Evolutionary conservation across 1,139 yeast genomes (phyloP).

Genomic region (Hyphopichia burtonii): DNA sequence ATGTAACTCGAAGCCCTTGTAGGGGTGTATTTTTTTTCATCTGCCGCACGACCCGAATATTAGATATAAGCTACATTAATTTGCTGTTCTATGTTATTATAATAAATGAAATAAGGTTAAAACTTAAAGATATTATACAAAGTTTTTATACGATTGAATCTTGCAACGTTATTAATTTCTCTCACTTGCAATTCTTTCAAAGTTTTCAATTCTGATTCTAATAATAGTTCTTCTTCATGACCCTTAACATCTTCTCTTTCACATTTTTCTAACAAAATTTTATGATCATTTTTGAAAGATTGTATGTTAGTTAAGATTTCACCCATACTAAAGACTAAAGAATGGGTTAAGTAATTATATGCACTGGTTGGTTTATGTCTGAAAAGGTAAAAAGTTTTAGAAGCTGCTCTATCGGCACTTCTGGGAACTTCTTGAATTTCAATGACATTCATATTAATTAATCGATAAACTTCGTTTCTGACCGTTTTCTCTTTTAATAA

Average conservation of each 20-base stretch:
- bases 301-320: slow-evolving; percentile 57
- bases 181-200: slow-evolving; percentile 58
- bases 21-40: too few species aligned
- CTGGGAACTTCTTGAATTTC: slow-evolving; percentile 92
- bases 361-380: slow-evolving; percentile 65
- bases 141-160: slow-evolving; percentile 53
- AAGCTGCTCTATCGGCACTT: slow-evolving; percentile 88
- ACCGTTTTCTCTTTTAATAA: slow-evolving; percentile 76
- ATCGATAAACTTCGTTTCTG: slow-evolving; percentile 57
- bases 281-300: slow-evolving; percentile 58
- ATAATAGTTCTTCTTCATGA: slow-evolving; percentile 68
- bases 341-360: slow-evolving; percentile 44
- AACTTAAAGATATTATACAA: slow-evolving; percentile 47
- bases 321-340: slow-evolving; percentile 51
- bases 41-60: too few species aligned
- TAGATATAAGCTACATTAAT: too few species aligned
- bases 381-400: slow-evolving; percentile 81
- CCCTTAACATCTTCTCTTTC: slow-evolving; percentile 90
- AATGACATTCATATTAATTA: slow-evolving; percentile 57
- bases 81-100: too few species aligned
- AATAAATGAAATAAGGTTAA: too few species aligned
- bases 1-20: too few species aligned
- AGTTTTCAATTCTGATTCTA: slow-evolving; percentile 74
- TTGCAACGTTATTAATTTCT: slow-evolving; percentile 54
- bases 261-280: slow-evolving; percentile 71